A percentile compares a stretch with the other conserved stretches of the same genome.
Evolutionary conservation across 2,329 filamentous ascomycete species (phyloP).

Genomic region (Lasiodiplodia gonubiensis): DNA sequence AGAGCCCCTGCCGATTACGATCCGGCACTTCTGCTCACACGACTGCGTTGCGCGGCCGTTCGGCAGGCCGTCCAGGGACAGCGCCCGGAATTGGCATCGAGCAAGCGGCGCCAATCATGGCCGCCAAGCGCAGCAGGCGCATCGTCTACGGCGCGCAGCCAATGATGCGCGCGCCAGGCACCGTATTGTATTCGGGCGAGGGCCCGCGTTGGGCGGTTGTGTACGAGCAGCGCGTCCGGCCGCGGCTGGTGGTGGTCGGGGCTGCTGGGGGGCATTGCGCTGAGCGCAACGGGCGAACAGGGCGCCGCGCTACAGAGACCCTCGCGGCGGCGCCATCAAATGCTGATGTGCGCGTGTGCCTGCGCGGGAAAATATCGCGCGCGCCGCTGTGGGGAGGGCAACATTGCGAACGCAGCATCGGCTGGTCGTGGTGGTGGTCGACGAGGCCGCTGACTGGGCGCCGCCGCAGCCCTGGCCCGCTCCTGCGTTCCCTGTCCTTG

Average conservation of each 20-base stretch:
- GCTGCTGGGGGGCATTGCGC: conserved; percentile 8
- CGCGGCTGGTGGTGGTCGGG: conserved; percentile 10
- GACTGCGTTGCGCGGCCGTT: conserved; percentile 9
- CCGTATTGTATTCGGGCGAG: conserved; percentile 17
- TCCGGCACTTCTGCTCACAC: not conserved
- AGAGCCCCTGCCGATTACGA: not conserved
- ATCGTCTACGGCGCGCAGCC: conserved; percentile 10
- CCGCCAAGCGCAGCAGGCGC: conserved; percentile 8
- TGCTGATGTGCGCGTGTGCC: conserved; percentile 25
- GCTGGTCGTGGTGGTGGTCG: not conserved
- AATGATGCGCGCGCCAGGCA: conserved; percentile 3
- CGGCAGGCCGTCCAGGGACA: conserved; percentile 11
- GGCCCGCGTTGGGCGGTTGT: conserved; percentile 12
- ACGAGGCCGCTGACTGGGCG: conserved; percentile 12
- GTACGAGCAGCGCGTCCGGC: conserved; percentile 13
- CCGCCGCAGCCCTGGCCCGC: conserved; percentile 10
- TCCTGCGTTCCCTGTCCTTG: conserved; percentile 14
- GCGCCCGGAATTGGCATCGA: conserved; percentile 9
- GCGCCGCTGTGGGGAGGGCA: conserved; percentile 14
- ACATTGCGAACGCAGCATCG: not conserved
- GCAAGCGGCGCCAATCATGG: not conserved
- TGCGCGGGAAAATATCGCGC: conserved; percentile 19
- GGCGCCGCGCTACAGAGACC: conserved; percentile 22
- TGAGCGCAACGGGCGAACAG: conserved; percentile 2
- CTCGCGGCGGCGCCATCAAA: conserved; percentile 22